A percentile compares a stretch with the other conserved stretches of the same genome.
Evolutionary conservation across 2,329 filamentous ascomycete genomes (phyloP).

Genomic region (Cladosporium sphaerospermum): DNA sequence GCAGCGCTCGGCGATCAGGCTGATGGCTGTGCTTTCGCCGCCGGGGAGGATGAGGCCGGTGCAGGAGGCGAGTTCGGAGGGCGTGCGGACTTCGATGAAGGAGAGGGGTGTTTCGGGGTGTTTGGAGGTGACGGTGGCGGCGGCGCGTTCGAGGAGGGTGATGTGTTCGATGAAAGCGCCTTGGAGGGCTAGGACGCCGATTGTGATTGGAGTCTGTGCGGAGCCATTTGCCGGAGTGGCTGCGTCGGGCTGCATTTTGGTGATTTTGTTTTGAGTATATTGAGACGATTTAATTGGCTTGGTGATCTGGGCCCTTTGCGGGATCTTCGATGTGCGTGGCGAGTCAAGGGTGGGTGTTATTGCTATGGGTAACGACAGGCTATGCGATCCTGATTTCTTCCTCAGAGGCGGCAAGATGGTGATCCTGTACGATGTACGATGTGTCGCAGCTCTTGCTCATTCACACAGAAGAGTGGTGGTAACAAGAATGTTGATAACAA

Average conservation of each 20-base stretch:
- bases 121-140: slow-evolving; percentile 25
- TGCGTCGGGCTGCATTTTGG: neutral
- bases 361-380: neutral
- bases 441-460: too few species aligned
- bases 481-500: too few species aligned
- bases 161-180: slow-evolving; percentile 91
- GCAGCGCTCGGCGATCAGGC: slow-evolving; percentile 75
- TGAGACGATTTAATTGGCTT: neutral
- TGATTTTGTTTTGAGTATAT: neutral
- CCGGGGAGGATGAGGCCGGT: slow-evolving; percentile 85
- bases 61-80: slow-evolving; percentile 63
- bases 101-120: slow-evolving; percentile 20
- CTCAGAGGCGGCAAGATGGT: too few species aligned
- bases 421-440: too few species aligned
- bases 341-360: neutral
- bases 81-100: slow-evolving; percentile 75
- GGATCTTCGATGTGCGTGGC: neutral
- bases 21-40: slow-evolving; percentile 91
- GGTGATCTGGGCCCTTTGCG: neutral
- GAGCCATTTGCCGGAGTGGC: neutral
- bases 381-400: too few species aligned
- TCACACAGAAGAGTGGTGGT: too few species aligned
- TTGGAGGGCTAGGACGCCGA: slow-evolving; percentile 71
- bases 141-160: slow-evolving; percentile 64
- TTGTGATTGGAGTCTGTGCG: slow-evolving; percentile 35